phyloP scores from a whole-genome alignment of 176 grass and related monocot species.

The Echinochloa phyllopogon region DNA sequence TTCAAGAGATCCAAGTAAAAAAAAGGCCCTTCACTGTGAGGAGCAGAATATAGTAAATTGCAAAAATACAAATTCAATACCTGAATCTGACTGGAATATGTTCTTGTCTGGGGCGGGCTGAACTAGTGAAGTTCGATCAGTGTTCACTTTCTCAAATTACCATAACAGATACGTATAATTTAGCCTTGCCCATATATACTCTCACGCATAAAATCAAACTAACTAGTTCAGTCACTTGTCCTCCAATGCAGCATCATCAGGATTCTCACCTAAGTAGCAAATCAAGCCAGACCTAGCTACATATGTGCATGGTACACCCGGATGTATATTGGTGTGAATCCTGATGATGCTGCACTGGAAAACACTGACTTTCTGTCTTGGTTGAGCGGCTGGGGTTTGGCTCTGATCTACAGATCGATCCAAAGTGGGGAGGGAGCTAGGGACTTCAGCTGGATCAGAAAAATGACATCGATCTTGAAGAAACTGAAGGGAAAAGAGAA shows the following conservation, averaged over 20 bases:
- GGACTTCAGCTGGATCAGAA: background rate
- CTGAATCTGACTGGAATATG: background rate
- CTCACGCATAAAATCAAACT: background rate
- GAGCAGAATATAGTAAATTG: background rate
- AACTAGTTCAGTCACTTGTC: background rate
- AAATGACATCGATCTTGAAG: background rate
- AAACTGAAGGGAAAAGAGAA: background rate
- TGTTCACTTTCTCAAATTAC: too few relatives aligned
- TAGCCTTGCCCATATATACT: background rate
- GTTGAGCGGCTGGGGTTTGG: background rate
- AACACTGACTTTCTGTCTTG: background rate
- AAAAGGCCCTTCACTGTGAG: background rate
- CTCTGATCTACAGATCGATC: background rate
- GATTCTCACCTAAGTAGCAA: slow-evolving; percentile 15
- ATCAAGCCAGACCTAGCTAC: background rate
- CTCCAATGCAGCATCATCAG: slow-evolving; percentile 39
- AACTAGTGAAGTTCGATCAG: background rate
- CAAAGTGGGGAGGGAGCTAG: background rate
- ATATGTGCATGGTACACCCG: background rate
- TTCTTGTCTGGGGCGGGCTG: background rate
- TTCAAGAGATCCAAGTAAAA: background rate
- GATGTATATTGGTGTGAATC: slow-evolving; percentile 25
- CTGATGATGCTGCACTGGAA: slow-evolving; percentile 21
- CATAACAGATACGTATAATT: background rate
- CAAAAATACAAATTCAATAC: background rate